Evolutionary conservation across 164 flowering plant species (phyloP).

Genomic region (Buxus sempervirens): DNA sequence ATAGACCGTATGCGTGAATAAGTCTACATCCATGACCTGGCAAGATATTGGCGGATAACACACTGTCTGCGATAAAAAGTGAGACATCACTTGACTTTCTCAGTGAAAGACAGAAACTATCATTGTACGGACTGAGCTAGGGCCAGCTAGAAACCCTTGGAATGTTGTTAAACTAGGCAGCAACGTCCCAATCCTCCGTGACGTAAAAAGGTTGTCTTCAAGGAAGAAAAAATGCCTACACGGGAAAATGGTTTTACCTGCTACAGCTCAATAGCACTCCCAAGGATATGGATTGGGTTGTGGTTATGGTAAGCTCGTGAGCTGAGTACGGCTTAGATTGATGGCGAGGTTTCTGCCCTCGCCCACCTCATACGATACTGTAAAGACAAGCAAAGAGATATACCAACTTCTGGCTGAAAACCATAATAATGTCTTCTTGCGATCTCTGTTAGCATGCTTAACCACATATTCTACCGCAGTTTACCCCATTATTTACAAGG

Average conservation of each 20-base stretch:
- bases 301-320: neutral
- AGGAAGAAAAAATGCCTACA: constrained; percentile 4
- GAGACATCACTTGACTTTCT: neutral
- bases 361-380: neutral
- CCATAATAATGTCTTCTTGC: too few relatives aligned
- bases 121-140: constrained; percentile 11
- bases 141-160: constrained; percentile 14
- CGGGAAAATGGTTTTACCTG: neutral
- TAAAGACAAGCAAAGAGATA: too few relatives aligned
- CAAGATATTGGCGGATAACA: too few relatives aligned
- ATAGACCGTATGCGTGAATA: neutral
- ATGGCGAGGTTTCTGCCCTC: neutral
- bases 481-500: neutral
- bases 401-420: too few relatives aligned
- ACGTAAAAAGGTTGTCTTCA: constrained; percentile 5
- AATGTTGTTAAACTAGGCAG: constrained; percentile 9
- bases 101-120: neutral
- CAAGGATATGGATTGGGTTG: neutral
- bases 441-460: too few relatives aligned
- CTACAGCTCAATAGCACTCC: neutral
- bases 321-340: constrained; percentile 6
- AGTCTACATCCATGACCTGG: neutral
- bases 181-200: neutral
- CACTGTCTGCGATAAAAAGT: too few relatives aligned
- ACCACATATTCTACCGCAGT: too few relatives aligned